Evolutionary conservation across 2,329 filamentous ascomycete genomes (phyloP), one percentile per base, ranked within the genome.

Genomic region (Mycosphaerella sp.): DNA sequence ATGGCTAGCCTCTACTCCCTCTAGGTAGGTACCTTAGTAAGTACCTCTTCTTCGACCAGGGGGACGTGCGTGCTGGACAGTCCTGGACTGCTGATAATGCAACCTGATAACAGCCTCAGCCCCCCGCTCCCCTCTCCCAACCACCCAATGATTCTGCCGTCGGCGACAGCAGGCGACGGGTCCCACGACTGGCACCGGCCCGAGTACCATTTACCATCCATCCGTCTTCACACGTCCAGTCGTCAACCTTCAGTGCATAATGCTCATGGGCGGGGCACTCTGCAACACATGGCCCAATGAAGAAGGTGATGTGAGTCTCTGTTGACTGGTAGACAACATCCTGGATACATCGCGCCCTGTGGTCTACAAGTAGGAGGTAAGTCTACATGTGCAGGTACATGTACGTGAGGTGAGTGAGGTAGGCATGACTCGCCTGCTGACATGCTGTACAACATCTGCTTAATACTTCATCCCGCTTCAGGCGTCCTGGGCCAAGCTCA

Each of bases 21-120:
- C 14, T 17, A 17, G 14, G 14, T 17, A 17, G 14, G 14, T 17
- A 17, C 14, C 14, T 17, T 17, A 17, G 14, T 17, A 17, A 17
- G 14, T 21, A 21, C 21, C 21, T 21, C 21, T 21, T 21, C 21
- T 21, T 21, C 21, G 21, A 21, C 21, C 21, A 21, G 21, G 21
- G 21, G 21, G 21, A 21, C 26, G 26, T 29, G 26, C 26, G 26
- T 29, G 26, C 4, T 29, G 6, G 1, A 29, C 6, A n/a, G n/a
- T n/a, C n/a, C n/a, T n/a, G n/a, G n/a, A 26, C 26, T 29, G 29
- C 36, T 50, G 52, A 54, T 54, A 51, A 54, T 41, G 41, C 42
- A 50, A 32, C 34, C 32, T 45, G 47, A 48, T 48, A 41, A 40
- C 21, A n/a, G 11, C n/a, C 12, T 29, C 29, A 47, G 21, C 36